Base-by-base conservation (phyloP, 1,284 basidiomycete genomes). In the Stereum hirsutum region DNA sequence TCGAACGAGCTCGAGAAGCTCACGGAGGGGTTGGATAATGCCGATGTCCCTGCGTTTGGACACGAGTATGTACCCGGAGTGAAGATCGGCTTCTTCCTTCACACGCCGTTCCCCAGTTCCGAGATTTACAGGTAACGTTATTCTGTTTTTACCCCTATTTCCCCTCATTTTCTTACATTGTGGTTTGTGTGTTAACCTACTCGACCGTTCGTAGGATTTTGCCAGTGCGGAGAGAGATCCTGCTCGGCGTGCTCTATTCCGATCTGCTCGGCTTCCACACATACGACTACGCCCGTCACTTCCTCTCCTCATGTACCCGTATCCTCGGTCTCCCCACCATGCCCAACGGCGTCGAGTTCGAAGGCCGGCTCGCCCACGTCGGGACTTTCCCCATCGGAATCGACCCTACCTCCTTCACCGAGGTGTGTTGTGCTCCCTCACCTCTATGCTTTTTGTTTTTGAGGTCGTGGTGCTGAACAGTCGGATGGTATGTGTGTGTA, bases 351-450 rank as follows among this genome's bases (percentile, higher is more conserved):
- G 88, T 97, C 54, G 91, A 96, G 57, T 95, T 96, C 55, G 91
- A 92, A 55, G 93, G 93, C 15, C 84, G 92, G 15, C 81, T 96
- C 50, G 93, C 90, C 12, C 93, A 97, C 56, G 95, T 99, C 48
- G 96, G 95, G 37, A 98, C 95, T 1, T 99, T 96, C 72, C 95
- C 95, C 15, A 99, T 99, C 56, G 95, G 95, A 45, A 99, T 99
- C 52, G 96, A 99, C 58, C 96, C 96, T 0, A 68, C 69, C 44
- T 92, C 91, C 44, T 99, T 99, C 61, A 81, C 90, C 46, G 78
- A 90, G 52, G 85, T 82, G 46, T 48, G 70, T 52, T 36, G 10
- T 14, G 19, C 46, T 14, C 17, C 19, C 11, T 14, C 25, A 17
- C 28, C 1, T 4, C 33, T 12, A 11, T 20, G 8, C 21, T 14